Percentiles rank a stretch among this genome's conserved stretches.
Conservation (phyloP, 163 green algal genomes). For the Scenedesmus sp. region DNA sequence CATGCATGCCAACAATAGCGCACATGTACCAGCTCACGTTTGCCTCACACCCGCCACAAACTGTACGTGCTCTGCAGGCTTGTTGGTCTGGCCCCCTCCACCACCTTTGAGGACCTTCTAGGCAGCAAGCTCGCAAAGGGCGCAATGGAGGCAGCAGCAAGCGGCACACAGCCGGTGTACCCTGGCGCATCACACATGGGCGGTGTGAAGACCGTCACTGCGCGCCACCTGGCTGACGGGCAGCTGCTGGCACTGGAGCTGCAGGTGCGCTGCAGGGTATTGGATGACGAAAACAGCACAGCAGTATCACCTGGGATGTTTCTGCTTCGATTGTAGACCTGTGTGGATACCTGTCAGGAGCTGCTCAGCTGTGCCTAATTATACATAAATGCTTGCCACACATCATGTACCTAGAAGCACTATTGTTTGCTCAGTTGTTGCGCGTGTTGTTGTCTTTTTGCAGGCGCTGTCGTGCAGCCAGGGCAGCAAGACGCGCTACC, state of each 20-base stretch:
- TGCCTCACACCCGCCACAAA: too few relatives aligned
- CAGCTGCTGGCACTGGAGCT: background rate
- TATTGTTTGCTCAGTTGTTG: too few relatives aligned
- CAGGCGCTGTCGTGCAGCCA: background rate
- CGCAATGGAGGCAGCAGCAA: background rate
- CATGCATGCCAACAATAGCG: too few relatives aligned
- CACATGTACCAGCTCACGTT: too few relatives aligned
- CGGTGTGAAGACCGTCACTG: background rate
- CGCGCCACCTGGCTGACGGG: slow-evolving; percentile 1
- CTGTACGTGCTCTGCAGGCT: background rate
- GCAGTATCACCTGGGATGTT: too few relatives aligned
- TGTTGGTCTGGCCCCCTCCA: background rate
- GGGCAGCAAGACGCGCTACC: background rate
- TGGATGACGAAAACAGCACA: background rate
- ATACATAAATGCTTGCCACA: background rate
- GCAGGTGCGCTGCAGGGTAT: background rate
- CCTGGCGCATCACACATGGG: background rate
- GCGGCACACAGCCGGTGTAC: background rate
- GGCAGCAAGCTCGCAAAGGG: slow-evolving; percentile 6
- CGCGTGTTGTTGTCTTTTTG: background rate
- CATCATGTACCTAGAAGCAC: too few relatives aligned
- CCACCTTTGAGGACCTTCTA: slow-evolving; percentile 11
- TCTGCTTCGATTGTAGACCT: too few relatives aligned
- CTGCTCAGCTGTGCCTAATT: too few relatives aligned
- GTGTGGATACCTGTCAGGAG: background rate